phyloP scores from a whole-genome alignment of 169 alveolate genomes.

The Eimeria falciformis region DNA sequence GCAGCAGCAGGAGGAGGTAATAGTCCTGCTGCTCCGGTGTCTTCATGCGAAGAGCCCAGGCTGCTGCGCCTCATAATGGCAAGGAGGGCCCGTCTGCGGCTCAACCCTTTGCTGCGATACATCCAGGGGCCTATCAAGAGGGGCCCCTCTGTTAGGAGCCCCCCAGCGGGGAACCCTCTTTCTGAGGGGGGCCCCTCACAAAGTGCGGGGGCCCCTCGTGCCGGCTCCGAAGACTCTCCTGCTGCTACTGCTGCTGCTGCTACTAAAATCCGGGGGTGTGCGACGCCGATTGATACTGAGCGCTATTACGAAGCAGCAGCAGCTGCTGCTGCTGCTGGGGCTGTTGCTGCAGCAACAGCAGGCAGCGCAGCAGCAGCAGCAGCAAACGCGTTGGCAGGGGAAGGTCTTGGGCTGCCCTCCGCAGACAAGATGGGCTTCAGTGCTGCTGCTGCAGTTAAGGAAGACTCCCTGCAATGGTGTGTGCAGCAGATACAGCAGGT shows the following conservation, averaged over 20 bases:
- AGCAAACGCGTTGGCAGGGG: slow-evolving; percentile 47
- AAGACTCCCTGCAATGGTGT: slow-evolving; percentile 75
- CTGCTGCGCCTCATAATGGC: slow-evolving; percentile 57
- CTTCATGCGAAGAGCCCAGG: neutral
- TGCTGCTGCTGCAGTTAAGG: slow-evolving; percentile 38
- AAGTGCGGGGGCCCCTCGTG: neutral
- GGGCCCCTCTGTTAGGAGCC: neutral
- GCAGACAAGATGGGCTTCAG: neutral
- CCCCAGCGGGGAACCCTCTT: neutral
- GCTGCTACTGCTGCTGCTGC: slow-evolving; percentile 39
- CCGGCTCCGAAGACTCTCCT: slow-evolving; percentile 2
- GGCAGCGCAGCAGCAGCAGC: slow-evolving; percentile 29
- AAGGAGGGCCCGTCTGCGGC: slow-evolving; percentile 21
- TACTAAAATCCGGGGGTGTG: slow-evolving; percentile 56
- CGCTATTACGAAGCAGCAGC: slow-evolving; percentile 57
- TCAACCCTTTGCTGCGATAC: slow-evolving; percentile 47
- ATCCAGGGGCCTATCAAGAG: slow-evolving; percentile 31
- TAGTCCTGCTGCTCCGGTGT: neutral
- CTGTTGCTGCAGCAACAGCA: slow-evolving; percentile 21
- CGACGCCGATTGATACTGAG: slow-evolving; percentile 49
- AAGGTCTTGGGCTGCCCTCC: neutral
- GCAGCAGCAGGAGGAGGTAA: slow-evolving; percentile 21
- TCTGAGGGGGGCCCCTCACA: neutral
- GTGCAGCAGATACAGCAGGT: slow-evolving; percentile 74
- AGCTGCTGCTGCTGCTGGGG: slow-evolving; percentile 37